Conservation (phyloP, 2,329 filamentous ascomycete species). For the Fusarium pininemorale region DNA sequence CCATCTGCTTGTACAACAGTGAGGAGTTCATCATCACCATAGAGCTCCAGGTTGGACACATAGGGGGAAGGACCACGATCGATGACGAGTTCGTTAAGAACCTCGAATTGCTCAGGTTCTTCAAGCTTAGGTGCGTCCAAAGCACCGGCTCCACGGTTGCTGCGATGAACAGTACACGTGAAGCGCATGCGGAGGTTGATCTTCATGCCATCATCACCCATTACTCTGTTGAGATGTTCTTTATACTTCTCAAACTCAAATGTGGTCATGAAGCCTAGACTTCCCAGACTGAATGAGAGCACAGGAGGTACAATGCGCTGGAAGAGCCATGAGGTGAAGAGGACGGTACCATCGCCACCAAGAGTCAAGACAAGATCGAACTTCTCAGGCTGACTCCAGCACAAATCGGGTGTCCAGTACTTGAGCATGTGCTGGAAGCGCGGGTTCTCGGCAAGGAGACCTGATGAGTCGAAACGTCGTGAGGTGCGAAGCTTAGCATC, state of each 20-base stretch:
- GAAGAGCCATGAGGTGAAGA: constrained; percentile 93
- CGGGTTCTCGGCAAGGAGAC: constrained; percentile 76
- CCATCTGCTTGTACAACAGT: constrained; percentile 97
- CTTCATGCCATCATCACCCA: constrained; percentile 95
- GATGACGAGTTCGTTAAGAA: constrained; percentile 97
- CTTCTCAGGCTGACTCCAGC: constrained; percentile 91
- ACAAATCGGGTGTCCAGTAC: constrained; percentile 97
- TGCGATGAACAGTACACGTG: constrained; percentile 94
- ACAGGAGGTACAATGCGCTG: constrained; percentile 88
- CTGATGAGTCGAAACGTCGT: constrained; percentile 83
- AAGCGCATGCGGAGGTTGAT: constrained; percentile 99
- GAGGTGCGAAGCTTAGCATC: constrained; percentile 91
- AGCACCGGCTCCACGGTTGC: constrained; percentile 53
- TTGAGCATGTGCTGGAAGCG: constrained; percentile 85
- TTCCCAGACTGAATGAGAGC: constrained; percentile 84
- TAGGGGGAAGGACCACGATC: constrained; percentile 96
- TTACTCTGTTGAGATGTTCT: constrained; percentile 84
- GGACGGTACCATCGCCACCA: constrained; percentile 85
- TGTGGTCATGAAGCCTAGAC: constrained; percentile 86
- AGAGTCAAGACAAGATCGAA: constrained; percentile 94
- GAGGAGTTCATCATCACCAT: constrained; percentile 92
- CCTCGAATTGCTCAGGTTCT: constrained; percentile 95
- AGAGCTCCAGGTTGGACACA: constrained; percentile 95
- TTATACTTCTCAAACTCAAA: constrained; percentile 91
- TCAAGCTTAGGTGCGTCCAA: constrained; percentile 71